phyloP scores from a whole-genome alignment of 140 eudicot species.

The Anethum foeniculum region DNA sequence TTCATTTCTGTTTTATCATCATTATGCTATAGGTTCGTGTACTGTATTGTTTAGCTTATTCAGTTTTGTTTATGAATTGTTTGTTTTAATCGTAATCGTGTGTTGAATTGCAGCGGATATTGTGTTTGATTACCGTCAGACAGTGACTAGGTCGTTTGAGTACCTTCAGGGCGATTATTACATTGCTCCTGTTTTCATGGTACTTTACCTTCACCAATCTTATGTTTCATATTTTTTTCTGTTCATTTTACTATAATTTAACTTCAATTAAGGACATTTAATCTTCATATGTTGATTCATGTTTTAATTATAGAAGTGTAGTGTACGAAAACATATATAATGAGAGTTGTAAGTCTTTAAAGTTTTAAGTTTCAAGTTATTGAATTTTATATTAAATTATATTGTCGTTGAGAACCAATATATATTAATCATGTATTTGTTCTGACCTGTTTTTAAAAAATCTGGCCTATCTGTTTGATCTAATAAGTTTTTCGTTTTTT shows the following conservation, averaged over 20 bases:
- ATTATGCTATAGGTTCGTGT: not conserved
- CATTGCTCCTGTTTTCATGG: conserved; percentile 91
- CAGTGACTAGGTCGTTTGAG: conserved; percentile 86
- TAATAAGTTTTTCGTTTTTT: conserved; percentile 6
- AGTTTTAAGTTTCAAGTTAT: not conserved
- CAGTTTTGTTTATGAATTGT: not conserved
- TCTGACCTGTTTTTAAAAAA: not conserved
- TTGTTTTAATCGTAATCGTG: not conserved
- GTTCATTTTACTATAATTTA: not conserved
- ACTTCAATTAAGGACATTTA: not conserved
- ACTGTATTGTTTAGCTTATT: not conserved
- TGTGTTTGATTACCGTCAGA: conserved; percentile 95
- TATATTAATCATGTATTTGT: not conserved
- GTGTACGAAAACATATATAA: not conserved
- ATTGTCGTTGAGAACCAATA: not conserved
- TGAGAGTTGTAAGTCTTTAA: not conserved
- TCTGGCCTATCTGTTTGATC: not conserved
- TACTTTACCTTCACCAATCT: conserved; percentile 15
- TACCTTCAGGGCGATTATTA: conserved; percentile 95
- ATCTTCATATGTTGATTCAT: not conserved
- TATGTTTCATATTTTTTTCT: not conserved
- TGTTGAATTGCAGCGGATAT: conserved; percentile 73
- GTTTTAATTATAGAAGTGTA: not conserved
- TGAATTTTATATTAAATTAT: not conserved
- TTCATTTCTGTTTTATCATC: not conserved